Conservation (phyloP, 2,329 filamentous ascomycete species). For the Trichoderma polysporum region DNA sequence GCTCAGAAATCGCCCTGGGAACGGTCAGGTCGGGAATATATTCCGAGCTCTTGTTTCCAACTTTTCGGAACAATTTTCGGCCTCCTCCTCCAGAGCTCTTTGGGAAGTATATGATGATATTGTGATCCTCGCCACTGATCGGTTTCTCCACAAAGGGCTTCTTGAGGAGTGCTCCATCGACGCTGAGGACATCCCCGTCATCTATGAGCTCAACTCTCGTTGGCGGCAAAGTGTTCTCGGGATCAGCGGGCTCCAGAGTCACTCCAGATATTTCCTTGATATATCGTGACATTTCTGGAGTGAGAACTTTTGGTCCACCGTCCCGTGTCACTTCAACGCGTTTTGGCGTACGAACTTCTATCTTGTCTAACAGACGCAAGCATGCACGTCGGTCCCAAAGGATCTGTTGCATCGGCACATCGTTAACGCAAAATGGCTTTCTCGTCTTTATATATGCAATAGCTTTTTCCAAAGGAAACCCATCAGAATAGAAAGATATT, state of each 20-base stretch:
- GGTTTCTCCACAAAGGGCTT: constrained; percentile 99
- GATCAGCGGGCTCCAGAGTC: constrained; percentile 65
- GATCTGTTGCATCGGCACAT: constrained; percentile 94
- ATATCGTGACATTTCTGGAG: constrained; percentile 75
- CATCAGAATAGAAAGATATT: constrained; percentile 97
- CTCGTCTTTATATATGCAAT: constrained; percentile 91
- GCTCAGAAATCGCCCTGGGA: constrained; percentile 79
- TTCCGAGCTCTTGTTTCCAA: constrained; percentile 98
- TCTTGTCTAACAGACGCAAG: constrained; percentile 80
- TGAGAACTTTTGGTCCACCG: constrained; percentile 78
- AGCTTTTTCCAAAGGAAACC: constrained; percentile 94
- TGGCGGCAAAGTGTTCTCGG: constrained; percentile 63
- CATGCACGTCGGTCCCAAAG: constrained; percentile 94
- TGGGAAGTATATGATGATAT: constrained; percentile 97
- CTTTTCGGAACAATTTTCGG: constrained; percentile 89
- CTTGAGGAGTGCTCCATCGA: constrained; percentile 76
- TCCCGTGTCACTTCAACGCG: constrained; percentile 90
- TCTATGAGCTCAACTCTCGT: constrained; percentile 81
- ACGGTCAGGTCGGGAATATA: constrained; percentile 74
- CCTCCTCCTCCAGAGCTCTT: constrained; percentile 84
- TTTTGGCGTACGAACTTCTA: constrained; percentile 84
- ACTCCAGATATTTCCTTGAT: constrained; percentile 80
- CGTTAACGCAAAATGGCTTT: constrained; percentile 96
- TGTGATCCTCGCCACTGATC: constrained; percentile 97
- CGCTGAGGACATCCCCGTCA: constrained; percentile 80